Percentiles rank a stretch among this genome's conserved stretches.
Conservation (phyloP, 306 rosid genomes). For the Sesbania bispinosa region DNA sequence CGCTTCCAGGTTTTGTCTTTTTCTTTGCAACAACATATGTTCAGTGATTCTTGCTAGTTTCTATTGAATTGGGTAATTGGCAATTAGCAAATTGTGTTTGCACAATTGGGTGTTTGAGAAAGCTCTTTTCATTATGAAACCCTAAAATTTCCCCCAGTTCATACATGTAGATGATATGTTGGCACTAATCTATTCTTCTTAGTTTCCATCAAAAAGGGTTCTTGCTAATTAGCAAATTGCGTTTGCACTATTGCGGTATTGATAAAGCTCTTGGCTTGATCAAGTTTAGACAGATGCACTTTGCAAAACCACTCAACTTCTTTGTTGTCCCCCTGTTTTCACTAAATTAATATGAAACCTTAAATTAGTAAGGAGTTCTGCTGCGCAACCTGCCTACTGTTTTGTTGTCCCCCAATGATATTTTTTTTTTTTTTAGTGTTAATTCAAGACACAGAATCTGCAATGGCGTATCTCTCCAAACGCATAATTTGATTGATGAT, state of each 20-base stretch:
- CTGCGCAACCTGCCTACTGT: not conserved
- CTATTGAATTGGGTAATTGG: not conserved
- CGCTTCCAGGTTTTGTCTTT: constrained; percentile 66
- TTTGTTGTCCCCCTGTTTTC: not conserved
- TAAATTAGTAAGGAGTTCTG: not conserved
- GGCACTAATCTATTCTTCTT: not conserved
- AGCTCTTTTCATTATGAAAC: no score
- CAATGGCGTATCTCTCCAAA: not conserved
- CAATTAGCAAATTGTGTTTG: not conserved
- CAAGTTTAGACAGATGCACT: not conserved
- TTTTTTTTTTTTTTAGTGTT: not conserved
- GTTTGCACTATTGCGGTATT: not conserved
- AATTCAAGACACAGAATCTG: not conserved
- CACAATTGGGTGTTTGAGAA: constrained; percentile 9
- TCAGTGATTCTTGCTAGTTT: not conserved
- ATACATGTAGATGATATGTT: not conserved
- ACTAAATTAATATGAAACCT: not conserved
- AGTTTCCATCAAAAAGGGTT: not conserved
- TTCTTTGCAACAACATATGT: not conserved
- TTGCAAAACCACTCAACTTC: not conserved
- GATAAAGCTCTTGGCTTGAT: not conserved
- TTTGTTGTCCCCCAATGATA: no score
- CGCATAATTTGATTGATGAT: not conserved
- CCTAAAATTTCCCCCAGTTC: no score
- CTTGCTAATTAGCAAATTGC: not conserved